phyloP scores from a whole-genome alignment of 169 alveolate genomes.

The Plasmodium ovale region DNA sequence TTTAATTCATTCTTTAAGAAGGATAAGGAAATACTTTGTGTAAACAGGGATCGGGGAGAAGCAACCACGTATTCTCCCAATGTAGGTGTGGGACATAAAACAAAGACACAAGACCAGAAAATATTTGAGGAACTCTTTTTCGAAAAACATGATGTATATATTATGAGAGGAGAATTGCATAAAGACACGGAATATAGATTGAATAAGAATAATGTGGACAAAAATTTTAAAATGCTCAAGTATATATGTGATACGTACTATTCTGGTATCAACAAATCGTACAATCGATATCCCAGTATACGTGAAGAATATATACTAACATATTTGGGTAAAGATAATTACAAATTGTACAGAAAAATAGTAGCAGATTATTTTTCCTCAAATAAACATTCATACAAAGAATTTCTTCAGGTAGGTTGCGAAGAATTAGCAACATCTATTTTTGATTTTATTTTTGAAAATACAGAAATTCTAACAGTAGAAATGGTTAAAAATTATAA shows the following conservation, averaged over 20 bases:
- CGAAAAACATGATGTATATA: conserved; percentile 39
- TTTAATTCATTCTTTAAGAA: conserved; percentile 40
- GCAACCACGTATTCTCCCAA: background rate
- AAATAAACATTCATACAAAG: conserved; percentile 69
- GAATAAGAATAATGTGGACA: conserved; percentile 70
- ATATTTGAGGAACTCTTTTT: conserved; percentile 64
- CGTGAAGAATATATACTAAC: conserved; percentile 62
- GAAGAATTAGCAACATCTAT: conserved; percentile 23
- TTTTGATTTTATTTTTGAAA: conserved; percentile 54
- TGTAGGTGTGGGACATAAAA: background rate
- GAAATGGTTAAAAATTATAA: conserved; percentile 51
- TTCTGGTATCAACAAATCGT: conserved; percentile 67
- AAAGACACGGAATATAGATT: conserved; percentile 71
- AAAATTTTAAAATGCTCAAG: conserved; percentile 34
- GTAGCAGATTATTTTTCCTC: conserved; percentile 66
- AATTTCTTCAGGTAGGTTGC: conserved; percentile 58
- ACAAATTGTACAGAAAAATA: conserved; percentile 58
- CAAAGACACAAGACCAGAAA: conserved; percentile 11
- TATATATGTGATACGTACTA: conserved; percentile 68
- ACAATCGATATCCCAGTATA: conserved; percentile 46
- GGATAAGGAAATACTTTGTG: conserved; percentile 42
- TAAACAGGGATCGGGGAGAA: background rate
- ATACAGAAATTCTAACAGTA: conserved; percentile 39
- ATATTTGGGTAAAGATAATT: conserved; percentile 64
- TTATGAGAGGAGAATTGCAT: conserved; percentile 72